Evolutionary conservation across 768 basidiomycete species (phyloP), one percentile per base, ranked within the genome.

Genomic region (Strobilomyces echinocephalus): DNA sequence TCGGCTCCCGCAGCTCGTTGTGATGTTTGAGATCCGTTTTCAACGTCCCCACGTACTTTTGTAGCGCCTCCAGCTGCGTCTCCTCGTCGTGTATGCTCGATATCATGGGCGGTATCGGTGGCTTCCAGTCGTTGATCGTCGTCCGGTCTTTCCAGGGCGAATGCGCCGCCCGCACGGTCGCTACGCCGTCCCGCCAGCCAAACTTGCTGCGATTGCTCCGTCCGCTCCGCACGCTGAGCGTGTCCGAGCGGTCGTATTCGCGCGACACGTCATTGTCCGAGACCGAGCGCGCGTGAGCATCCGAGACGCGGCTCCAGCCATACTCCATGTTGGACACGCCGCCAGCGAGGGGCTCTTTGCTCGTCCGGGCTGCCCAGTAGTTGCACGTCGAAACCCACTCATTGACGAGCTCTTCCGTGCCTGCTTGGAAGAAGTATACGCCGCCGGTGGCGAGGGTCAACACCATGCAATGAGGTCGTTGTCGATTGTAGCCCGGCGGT

Each of bases 241-340:
- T 76, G 68, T 91, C 91, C 21, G 79, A 64, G 12, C 63, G 69
- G 52, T 76, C 76, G 50, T 86, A 78, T 9, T 67, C 66, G n/a
- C 78, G 76, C 11, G 74, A 48, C 15, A 78, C 65, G 45, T 83
- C 83, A 49, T 77, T 77, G 50, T 88, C 84, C 20, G 87, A 84
- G 21, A 73, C 67, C 11, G 84, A 79, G 7, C 79, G 79, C 1
- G 70, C 73, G 52, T 81, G 80, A 38, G 75, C 60, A 54, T 87
- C 87, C 24, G 75, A 61, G 8, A 92, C 79, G 18, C 91, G 80
- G 68, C 84, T 95, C 97, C 97, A 99, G 9, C 97, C 97, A 65
- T 98, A 97, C 69, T 99, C 97, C 90, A 98, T 95, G 73, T 98
- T 99, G 46, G 92, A 94, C 8, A 99, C 95, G 21, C 97, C 97